Base-by-base conservation (phyloP, 2,329 filamentous ascomycete genomes). In the Eutypa lata region DNA sequence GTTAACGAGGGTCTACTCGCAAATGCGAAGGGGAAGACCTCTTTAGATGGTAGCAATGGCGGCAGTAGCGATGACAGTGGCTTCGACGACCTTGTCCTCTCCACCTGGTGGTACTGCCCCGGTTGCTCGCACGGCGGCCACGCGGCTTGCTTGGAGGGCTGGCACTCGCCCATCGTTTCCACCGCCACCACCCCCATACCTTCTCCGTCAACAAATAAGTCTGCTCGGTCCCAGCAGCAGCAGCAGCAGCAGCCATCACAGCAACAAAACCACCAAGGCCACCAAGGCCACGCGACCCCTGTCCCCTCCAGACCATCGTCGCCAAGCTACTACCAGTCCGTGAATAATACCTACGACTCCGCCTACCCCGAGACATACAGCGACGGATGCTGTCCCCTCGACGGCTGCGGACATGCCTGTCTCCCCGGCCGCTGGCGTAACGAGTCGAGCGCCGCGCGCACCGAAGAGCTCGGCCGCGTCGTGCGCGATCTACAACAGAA, bases 321-420 rank as follows among this genome's bases (percentile, higher is more conserved):
- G 16, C 42, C 42, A 13, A 26, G 22, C 21, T n/a, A n/a, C n/a
- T n/a, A n/a, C n/a, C n/a, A n/a, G n/a, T n/a, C 42, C 22, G 19
- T 42, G 14, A 42, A 18, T 8, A 33, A 45, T 13, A 24, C 21
- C 19, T 14, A 40, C 18, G 63, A 67, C 47, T 55, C 63, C 11
- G 55, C 62, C 45, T 69, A 64, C 1, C 65, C 65, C 1, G 71
- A 72, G 18, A 68, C 71, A 8, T 74, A 65, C 57, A 78, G 77
- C 31, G 81, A 78, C 47, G 84, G 84, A 0, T 84, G 78, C 65
- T 87, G 84, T 57, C 83, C 84, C 2, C 68, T 84, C n/a, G 82
- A 86, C 56, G 83, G 84, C 0, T 87, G 84, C 62, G 79, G 83
- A 3, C 84, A 87, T 60, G 80, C 81, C 26, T 87, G 84, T 55